Evolutionary conservation across 495 filamentous ascomycete species (phyloP).

Genomic region (Coniosporium apollinis): DNA sequence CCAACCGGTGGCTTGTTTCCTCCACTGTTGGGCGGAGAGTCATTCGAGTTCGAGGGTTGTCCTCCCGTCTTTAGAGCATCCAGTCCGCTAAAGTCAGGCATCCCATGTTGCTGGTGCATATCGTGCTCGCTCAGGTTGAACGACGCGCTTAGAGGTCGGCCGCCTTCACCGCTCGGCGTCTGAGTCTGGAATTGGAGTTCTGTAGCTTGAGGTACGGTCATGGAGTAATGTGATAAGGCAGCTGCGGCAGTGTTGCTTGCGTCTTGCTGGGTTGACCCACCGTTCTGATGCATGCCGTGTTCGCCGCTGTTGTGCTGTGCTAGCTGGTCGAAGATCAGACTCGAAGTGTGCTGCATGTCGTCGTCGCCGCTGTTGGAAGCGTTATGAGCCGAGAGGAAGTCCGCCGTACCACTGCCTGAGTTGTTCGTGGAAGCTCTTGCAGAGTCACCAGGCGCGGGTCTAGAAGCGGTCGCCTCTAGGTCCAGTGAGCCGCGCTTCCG

Average conservation of each 20-base stretch:
- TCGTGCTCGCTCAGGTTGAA: constrained; percentile 24
- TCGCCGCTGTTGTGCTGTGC: constrained; percentile 7
- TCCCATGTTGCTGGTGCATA: constrained; percentile 10
- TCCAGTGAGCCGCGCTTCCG: constrained; percentile 23
- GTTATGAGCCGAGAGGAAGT: constrained; percentile 8
- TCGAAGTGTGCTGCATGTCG: constrained; percentile 14
- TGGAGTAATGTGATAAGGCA: constrained; percentile 49
- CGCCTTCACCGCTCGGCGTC: constrained; percentile 14
- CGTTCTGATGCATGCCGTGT: constrained; percentile 14
- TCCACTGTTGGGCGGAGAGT: constrained; percentile 22
- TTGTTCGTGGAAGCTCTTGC: constrained; percentile 13
- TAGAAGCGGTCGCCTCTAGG: constrained; percentile 7
- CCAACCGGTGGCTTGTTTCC: constrained; percentile 70
- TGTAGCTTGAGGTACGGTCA: constrained; percentile 55
- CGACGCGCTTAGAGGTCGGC: constrained; percentile 5
- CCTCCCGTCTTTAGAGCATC: constrained; percentile 14
- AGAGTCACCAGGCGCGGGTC: constrained; percentile 13
- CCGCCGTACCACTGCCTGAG: constrained; percentile 4
- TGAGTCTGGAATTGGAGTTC: constrained; percentile 44
- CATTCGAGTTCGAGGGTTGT: no score
- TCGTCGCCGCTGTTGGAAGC: constrained; percentile 8
- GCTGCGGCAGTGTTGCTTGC: constrained; percentile 47
- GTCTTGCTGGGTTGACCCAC: constrained; percentile 9
- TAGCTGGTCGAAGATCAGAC: constrained; percentile 10
- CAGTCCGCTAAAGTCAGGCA: constrained; percentile 16